Evolutionary conservation across 2,329 filamentous ascomycete genomes (phyloP), one percentile per base, ranked within the genome.

Genomic region (Xylariaceae sp.): DNA sequence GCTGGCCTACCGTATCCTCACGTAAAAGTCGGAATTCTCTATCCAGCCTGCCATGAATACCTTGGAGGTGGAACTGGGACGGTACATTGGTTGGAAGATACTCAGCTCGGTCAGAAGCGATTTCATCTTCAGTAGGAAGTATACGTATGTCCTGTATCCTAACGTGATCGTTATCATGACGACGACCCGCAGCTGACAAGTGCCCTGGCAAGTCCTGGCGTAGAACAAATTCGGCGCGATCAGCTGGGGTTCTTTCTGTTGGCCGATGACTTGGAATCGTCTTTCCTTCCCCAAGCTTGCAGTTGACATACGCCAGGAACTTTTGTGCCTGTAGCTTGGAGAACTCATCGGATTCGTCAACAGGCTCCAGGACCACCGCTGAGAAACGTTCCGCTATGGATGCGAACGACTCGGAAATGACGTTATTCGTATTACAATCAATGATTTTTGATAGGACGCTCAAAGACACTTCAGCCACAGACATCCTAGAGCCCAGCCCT

Each of bases 11-110:
- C 0, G 70, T 76, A 47, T 81, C 76, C 54, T 79, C 73, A 2
- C 76, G 66, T 2, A 79, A 54, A 1, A 80, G 65, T 13, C 77
- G 68, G 37, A 81, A 81, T 40, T 79, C 69, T 41, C 69, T 63
- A 53, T 80, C 76, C 0, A 81, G 54, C 1, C 75, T 64, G 2
- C 75, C 73, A 4, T 55, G 57, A 9, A 73, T 64, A 1, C 72
- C 70, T 3, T 55, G 49, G 13, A 66, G 54, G 47, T 75, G 67
- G 42, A 64, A 65, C 8, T 60, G 57, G 0, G 57, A 52, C 2
- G 66, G 51, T 50, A 74, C 64, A 3, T 55, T 66, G 4, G 53
- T 59, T 0, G 67, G 69, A 6, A 76, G 54, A 45, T 72, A 76
- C 43, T 76, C 72, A 3, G 49, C 53, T 13, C 65, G 59, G 0